Conservation (phyloP, 345 rosid genomes). For the Erodium maritimum region DNA sequence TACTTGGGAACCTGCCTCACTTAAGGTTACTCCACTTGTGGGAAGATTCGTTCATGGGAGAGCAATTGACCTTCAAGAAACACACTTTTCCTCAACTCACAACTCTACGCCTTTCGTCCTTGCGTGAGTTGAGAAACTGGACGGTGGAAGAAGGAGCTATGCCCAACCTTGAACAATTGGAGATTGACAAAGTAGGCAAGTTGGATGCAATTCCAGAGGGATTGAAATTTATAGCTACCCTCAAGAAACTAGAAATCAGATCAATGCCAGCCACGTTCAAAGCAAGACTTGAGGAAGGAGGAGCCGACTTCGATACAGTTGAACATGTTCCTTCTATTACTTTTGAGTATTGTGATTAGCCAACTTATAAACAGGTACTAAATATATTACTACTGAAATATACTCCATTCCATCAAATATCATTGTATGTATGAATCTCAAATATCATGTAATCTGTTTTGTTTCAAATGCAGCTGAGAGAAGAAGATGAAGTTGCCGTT, state of each 20-base stretch:
- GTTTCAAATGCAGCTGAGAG: too few relatives aligned
- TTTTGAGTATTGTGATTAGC: too few relatives aligned
- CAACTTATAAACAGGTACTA: background rate
- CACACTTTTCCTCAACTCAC: conserved; percentile 22
- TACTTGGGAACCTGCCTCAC: conserved; percentile 24
- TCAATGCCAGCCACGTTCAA: conserved; percentile 3
- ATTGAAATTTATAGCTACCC: background rate
- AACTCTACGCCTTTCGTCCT: conserved; percentile 10
- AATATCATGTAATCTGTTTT: too few relatives aligned
- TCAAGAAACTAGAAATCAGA: background rate
- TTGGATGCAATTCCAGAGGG: conserved; percentile 16
- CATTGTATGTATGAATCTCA: too few relatives aligned
- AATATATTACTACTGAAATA: too few relatives aligned
- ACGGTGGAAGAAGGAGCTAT: conserved; percentile 30
- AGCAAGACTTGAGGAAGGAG: conserved; percentile 13
- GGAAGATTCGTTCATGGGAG: conserved; percentile 17
- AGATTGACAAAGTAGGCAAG: conserved; percentile 8
- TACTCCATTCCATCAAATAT: too few relatives aligned
- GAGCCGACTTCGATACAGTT: background rate
- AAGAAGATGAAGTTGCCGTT: too few relatives aligned
- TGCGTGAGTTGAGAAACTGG: conserved; percentile 16
- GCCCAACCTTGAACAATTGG: conserved; percentile 20
- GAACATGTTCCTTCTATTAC: background rate
- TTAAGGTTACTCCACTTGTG: conserved; percentile 18
- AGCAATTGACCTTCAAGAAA: conserved; percentile 13